A percentile compares a stretch with the other conserved stretches of the same genome.
Conservation (phyloP, 2,329 filamentous ascomycete genomes). For the Pestalotiopsis sp. region DNA sequence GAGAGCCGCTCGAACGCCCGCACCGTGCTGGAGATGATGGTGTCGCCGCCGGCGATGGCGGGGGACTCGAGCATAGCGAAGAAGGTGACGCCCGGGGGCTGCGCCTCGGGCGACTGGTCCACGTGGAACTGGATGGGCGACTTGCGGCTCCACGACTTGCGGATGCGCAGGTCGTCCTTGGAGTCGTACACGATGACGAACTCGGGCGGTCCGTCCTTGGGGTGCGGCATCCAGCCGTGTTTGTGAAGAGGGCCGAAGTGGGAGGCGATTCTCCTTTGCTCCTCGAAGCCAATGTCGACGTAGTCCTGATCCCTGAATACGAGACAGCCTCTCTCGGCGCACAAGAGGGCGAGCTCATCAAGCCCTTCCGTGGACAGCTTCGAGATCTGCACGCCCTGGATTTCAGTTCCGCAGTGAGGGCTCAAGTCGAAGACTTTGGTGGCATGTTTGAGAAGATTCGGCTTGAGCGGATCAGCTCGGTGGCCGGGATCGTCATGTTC, state of each 20-base stretch:
- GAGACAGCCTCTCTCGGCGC: slow-evolving; percentile 23
- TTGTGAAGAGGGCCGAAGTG: slow-evolving; percentile 27
- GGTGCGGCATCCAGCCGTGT: slow-evolving; percentile 27
- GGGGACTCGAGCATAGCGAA: slow-evolving; percentile 23
- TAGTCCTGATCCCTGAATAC: slow-evolving; percentile 24
- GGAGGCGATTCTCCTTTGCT: slow-evolving; percentile 22
- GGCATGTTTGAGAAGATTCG: slow-evolving; percentile 25
- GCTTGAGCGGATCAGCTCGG: slow-evolving; percentile 24
- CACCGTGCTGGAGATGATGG: slow-evolving; percentile 20
- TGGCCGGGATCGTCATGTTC: slow-evolving; percentile 29
- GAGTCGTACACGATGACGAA: slow-evolving; percentile 28
- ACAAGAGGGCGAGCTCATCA: slow-evolving; percentile 25
- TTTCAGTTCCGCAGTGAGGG: slow-evolving; percentile 28
- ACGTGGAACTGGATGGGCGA: slow-evolving; percentile 28
- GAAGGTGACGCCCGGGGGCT: slow-evolving; percentile 22
- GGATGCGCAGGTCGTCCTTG: slow-evolving; percentile 24
- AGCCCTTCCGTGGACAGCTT: slow-evolving; percentile 19
- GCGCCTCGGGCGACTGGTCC: slow-evolving; percentile 25
- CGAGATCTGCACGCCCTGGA: slow-evolving; percentile 25
- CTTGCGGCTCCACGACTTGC: slow-evolving; percentile 26
- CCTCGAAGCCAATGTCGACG: slow-evolving; percentile 23
- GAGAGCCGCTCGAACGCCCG: slow-evolving; percentile 22
- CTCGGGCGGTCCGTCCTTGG: slow-evolving; percentile 23
- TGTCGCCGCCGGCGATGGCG: slow-evolving; percentile 20
- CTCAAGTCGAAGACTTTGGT: slow-evolving; percentile 26